A percentile compares a stretch with the other conserved stretches of the same genome.
phyloP scores from a whole-genome alignment of 768 basidiomycete genomes.

The Termitomyces titanicus region DNA sequence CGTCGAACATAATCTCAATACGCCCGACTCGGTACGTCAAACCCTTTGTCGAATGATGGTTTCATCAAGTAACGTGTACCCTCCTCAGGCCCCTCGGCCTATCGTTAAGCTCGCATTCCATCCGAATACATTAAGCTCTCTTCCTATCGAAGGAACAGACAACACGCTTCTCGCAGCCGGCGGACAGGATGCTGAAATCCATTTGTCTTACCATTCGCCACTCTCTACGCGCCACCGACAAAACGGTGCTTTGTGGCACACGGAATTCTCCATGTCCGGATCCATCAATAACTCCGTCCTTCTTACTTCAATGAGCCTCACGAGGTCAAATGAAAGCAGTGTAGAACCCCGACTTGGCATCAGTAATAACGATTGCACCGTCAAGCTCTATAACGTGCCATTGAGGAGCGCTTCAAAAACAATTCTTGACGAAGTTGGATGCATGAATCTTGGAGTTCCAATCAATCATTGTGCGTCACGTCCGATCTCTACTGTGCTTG shows the following conservation, averaged over 20 bases:
- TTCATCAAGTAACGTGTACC: conserved; percentile 3
- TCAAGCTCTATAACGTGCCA: conserved; percentile 79
- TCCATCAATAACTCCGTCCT: conserved; percentile 86
- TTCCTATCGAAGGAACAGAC: conserved; percentile 45
- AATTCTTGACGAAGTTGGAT: conserved; percentile 46
- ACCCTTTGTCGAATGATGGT: conserved; percentile 10
- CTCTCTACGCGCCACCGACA: conserved; percentile 21
- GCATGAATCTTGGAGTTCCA: conserved; percentile 58
- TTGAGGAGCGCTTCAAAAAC: conserved; percentile 42
- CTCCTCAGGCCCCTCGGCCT: conserved; percentile 36
- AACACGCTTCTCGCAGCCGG: conserved; percentile 71
- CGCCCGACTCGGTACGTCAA: conserved; percentile 41
- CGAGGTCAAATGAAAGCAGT: conserved; percentile 57
- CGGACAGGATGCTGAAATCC: conserved; percentile 69
- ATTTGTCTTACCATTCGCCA: conserved; percentile 49
- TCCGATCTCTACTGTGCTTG: neutral
- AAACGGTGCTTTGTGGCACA: conserved; percentile 47
- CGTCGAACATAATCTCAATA: conserved; percentile 56
- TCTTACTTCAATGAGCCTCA: conserved; percentile 55
- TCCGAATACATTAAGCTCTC: conserved; percentile 62
- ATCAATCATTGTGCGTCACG: conserved; percentile 73
- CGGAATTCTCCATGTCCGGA: conserved; percentile 48
- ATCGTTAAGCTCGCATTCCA: conserved; percentile 54
- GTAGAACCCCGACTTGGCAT: conserved; percentile 76
- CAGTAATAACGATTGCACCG: conserved; percentile 81